Conservation (phyloP, 768 basidiomycete species). For the Tylopilus cervinicoccineus region DNA sequence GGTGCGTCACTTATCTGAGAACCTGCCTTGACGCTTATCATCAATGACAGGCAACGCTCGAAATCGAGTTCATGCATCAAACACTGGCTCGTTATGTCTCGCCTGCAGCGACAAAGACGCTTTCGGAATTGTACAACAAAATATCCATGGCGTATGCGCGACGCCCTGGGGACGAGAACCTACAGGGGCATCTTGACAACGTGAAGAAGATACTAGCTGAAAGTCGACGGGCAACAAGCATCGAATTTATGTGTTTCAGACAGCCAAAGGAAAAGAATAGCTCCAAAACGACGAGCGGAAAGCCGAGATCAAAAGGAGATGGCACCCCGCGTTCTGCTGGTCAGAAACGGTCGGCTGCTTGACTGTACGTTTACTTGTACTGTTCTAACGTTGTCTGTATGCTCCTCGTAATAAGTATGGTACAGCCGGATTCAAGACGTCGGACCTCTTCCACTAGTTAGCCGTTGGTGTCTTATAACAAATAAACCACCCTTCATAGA, state of each 20-base stretch:
- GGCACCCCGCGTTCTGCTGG: slow-evolving; percentile 14
- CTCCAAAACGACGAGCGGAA: slow-evolving; percentile 14
- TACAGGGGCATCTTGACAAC: slow-evolving; percentile 83
- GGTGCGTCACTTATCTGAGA: slow-evolving; percentile 38
- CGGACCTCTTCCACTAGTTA: too few species aligned
- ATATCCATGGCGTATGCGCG: slow-evolving; percentile 92
- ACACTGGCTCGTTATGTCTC: slow-evolving; percentile 88
- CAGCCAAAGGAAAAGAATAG: slow-evolving; percentile 49
- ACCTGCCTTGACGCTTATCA: neutral
- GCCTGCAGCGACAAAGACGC: slow-evolving; percentile 69
- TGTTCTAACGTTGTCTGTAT: too few species aligned
- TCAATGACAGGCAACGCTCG: slow-evolving; percentile 83
- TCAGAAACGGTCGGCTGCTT: slow-evolving; percentile 17
- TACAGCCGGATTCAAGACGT: too few species aligned
- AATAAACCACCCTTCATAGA: too few species aligned
- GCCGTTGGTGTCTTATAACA: too few species aligned
- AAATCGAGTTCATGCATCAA: slow-evolving; percentile 99
- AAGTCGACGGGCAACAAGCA: slow-evolving; percentile 83
- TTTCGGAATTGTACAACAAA: slow-evolving; percentile 90
- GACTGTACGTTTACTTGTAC: too few species aligned
- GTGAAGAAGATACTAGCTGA: slow-evolving; percentile 90
- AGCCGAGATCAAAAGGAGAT: slow-evolving; percentile 19
- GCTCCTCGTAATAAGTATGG: too few species aligned
- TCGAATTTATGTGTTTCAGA: slow-evolving; percentile 94
- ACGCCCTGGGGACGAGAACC: slow-evolving; percentile 78